Base-by-base conservation (phyloP, 352 stramenopile species). In the Globisporangium takayamanum region DNA sequence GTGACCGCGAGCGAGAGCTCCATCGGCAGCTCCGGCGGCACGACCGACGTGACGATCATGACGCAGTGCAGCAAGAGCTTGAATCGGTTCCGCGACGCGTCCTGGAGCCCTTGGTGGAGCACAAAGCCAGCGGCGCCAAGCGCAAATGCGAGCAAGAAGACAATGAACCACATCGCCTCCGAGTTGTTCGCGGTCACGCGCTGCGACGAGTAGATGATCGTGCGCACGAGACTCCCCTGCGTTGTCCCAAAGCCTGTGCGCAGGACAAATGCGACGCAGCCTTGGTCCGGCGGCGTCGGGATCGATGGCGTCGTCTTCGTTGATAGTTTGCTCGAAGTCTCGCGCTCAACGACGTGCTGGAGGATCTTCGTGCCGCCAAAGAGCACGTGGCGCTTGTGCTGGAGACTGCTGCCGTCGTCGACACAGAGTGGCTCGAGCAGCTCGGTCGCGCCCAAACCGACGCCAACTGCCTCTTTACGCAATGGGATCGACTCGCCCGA, bases 41-140 rank as follows among this genome's bases (percentile, higher is more conserved):
- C 93, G 2, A 98, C 95, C 3, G 80, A 96, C 12, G 95, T 98
- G 42, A 98, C 78, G 64, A 98, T 98, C 66, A 98, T 98, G 41
- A 98, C 83, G 44, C 95, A 97, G 69, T 98, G 92, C 16, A 98
- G 74, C 30, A 95, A 52, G 0, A 98, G 73, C 63, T 97, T 96
- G 74, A 94, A 98, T 44, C 81, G 71, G 67, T 80, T 90, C 46
- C 92, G 80, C 11, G 62, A 60, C 12, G 72, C 58, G 37, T 90
- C 76, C 33, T 59, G 44, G 18, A 84, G 58, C 5, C 74, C 73
- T 15, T 84, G 63, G 26, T 70, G 37, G 15, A 98, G 70, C 26
- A 99, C 95, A 47, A 88, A 90, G 7, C 63, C 63, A 12, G 94
- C 78, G 16, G 94, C 89, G 2, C 65, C 50, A 33, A 98, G 56